Percentiles rank a stretch among this genome's conserved stretches.
These are phyloP conservation scores for Hypoxylon rickii DNA, from an alignment of 495 filamentous ascomycete genomes.

Conservation along the genomic window DNA sequence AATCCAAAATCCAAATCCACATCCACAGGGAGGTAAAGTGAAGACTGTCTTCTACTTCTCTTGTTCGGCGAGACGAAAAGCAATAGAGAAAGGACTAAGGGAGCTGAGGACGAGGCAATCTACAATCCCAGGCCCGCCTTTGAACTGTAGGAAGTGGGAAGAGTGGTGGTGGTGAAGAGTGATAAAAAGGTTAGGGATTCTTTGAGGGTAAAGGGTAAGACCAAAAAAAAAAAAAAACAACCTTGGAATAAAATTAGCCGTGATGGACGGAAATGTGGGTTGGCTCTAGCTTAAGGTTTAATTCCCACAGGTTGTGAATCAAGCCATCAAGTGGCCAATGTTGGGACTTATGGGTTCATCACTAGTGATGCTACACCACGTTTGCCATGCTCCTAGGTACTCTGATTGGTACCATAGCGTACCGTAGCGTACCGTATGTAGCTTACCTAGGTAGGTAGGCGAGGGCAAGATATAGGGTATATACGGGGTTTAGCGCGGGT, in stretches of 20 bases:
- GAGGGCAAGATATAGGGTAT: too few species aligned
- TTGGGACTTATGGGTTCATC: background rate
- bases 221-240: constrained; percentile 9
- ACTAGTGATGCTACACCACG: too few species aligned
- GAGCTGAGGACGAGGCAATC: constrained; percentile 30
- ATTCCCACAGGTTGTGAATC: background rate
- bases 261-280: background rate
- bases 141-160: constrained; percentile 31
- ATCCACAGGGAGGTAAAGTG: constrained; percentile 24
- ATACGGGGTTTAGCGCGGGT: too few species aligned
- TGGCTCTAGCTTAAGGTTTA: background rate
- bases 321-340: background rate
- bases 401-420: background rate
- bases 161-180: constrained; percentile 9
- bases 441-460: too few species aligned
- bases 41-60: constrained; percentile 22
- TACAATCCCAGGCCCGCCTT: constrained; percentile 37
- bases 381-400: too few species aligned
- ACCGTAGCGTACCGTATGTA: background rate
- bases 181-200: constrained; percentile 4
- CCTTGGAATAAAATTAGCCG: background rate
- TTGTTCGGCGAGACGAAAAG: constrained; percentile 27
- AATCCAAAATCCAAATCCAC: constrained; percentile 20
- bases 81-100: constrained; percentile 28
- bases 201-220: constrained; percentile 22